phyloP scores from a whole-genome alignment of 164 flowering plant genomes.

The Nelumbo lutea region DNA sequence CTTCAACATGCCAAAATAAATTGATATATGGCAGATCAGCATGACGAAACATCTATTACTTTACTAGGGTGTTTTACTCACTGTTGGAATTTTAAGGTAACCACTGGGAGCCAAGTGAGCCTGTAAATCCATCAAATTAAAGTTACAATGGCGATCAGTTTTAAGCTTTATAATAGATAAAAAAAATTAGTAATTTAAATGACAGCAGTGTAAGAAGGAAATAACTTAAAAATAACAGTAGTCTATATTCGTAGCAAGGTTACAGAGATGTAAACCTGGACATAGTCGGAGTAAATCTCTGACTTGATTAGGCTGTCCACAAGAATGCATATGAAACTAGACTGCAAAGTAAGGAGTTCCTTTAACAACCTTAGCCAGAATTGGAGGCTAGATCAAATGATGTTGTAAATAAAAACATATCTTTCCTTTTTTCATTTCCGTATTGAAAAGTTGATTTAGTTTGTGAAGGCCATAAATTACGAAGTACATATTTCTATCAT shows the following conservation, averaged over 20 bases:
- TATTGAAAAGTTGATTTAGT: not conserved
- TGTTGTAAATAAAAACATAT: not conserved
- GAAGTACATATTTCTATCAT: not conserved
- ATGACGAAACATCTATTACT: not conserved
- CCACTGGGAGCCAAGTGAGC: constrained; percentile 92
- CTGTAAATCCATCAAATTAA: constrained; percentile 38
- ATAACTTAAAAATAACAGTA: not conserved
- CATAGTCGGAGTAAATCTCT: constrained; percentile 61
- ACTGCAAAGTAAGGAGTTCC: constrained; percentile 37
- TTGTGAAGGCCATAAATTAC: not conserved
- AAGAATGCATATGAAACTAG: constrained; percentile 59
- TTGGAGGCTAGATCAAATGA: no score
- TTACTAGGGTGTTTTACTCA: constrained; percentile 31
- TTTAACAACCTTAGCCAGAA: not conserved
- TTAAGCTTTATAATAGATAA: constrained; percentile 5
- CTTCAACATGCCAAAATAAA: not conserved
- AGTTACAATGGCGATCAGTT: constrained; percentile 1
- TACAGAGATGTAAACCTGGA: constrained; percentile 49
- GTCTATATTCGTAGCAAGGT: not conserved
- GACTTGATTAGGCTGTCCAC: constrained; percentile 59
- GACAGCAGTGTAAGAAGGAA: not conserved
- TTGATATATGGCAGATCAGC: not conserved
- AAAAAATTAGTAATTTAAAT: not conserved
- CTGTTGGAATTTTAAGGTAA: constrained; percentile 81
- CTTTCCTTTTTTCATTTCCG: no score